phyloP scores from a whole-genome alignment of 2,329 filamentous ascomycete genomes.

The Magnaporthiopsis rhizophila region DNA sequence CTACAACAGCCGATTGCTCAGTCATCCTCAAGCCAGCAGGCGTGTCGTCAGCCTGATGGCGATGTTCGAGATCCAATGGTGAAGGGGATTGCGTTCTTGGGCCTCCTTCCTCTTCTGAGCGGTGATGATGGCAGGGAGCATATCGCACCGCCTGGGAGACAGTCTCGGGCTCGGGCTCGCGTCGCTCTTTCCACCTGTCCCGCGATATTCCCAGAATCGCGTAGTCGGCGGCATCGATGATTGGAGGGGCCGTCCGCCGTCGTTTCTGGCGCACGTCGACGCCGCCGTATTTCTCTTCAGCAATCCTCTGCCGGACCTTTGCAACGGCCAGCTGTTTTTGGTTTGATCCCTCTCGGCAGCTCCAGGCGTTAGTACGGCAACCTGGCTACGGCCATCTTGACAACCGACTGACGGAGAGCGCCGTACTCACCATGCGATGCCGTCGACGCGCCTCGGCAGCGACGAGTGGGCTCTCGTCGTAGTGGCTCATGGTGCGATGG shows the following conservation, averaged over 20 bases:
- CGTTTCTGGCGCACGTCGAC: neutral
- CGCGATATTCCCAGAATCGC: neutral
- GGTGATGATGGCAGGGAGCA: too few relatives aligned
- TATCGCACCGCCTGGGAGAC: neutral
- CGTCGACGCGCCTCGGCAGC: neutral
- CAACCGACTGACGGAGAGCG: too few relatives aligned
- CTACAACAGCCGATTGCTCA: neutral
- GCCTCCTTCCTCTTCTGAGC: neutral
- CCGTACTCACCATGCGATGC: neutral
- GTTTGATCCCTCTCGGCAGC: neutral
- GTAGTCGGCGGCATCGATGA: constrained; percentile 3
- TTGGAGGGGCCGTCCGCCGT: neutral
- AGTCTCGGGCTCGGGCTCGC: neutral
- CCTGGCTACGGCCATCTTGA: too few relatives aligned
- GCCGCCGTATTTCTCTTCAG: neutral
- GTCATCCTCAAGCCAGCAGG: neutral
- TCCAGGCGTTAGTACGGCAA: neutral
- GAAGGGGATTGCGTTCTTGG: neutral
- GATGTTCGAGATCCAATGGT: neutral
- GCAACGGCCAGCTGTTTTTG: constrained; percentile 2
- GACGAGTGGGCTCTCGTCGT: neutral
- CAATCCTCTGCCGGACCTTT: neutral
- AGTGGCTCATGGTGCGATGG: neutral
- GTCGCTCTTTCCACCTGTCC: neutral
- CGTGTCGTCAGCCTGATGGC: neutral